phyloP scores from a whole-genome alignment of 2,329 filamentous ascomycete species.

The Colletotrichum orbiculare region DNA sequence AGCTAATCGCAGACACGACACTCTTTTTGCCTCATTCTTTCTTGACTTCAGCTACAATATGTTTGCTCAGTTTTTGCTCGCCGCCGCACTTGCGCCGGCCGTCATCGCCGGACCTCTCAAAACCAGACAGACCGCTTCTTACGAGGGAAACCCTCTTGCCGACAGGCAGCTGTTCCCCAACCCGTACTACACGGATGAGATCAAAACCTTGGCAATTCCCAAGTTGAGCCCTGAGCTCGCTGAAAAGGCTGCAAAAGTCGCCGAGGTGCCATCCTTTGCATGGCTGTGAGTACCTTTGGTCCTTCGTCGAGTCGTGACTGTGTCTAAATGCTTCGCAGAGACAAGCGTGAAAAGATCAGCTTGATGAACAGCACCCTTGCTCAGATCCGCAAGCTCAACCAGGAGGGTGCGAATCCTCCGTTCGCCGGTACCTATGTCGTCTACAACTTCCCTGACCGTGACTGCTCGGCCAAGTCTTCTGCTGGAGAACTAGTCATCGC shows the following conservation, averaged over 20 bases:
- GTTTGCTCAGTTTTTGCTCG: constrained; percentile 26
- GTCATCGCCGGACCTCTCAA: constrained; percentile 30
- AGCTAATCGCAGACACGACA: constrained; percentile 10
- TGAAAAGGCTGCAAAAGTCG: constrained; percentile 47
- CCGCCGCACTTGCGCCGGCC: constrained; percentile 29
- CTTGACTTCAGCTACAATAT: neutral
- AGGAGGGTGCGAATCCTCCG: constrained; percentile 38
- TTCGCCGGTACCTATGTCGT: constrained; percentile 47
- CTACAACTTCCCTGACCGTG: constrained; percentile 52
- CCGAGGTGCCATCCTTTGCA: constrained; percentile 45
- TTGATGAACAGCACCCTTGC: constrained; percentile 44
- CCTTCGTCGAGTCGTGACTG: neutral
- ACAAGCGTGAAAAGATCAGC: constrained; percentile 47
- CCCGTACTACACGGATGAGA: constrained; percentile 49
- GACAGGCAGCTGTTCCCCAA: constrained; percentile 50
- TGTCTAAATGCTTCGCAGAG: constrained; percentile 37
- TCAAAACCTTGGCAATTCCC: constrained; percentile 61
- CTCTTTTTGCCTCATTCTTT: constrained; percentile 2
- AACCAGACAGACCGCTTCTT: constrained; percentile 32
- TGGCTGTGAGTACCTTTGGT: constrained; percentile 40
- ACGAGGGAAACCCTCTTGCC: constrained; percentile 51
- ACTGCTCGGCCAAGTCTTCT: constrained; percentile 50
- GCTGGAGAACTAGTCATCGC: constrained; percentile 48
- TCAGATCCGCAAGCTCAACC: constrained; percentile 40
- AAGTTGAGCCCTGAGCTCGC: constrained; percentile 59